phyloP scores from a whole-genome alignment of 2,329 filamentous ascomycete genomes.

The Rutstroemia sp. region DNA sequence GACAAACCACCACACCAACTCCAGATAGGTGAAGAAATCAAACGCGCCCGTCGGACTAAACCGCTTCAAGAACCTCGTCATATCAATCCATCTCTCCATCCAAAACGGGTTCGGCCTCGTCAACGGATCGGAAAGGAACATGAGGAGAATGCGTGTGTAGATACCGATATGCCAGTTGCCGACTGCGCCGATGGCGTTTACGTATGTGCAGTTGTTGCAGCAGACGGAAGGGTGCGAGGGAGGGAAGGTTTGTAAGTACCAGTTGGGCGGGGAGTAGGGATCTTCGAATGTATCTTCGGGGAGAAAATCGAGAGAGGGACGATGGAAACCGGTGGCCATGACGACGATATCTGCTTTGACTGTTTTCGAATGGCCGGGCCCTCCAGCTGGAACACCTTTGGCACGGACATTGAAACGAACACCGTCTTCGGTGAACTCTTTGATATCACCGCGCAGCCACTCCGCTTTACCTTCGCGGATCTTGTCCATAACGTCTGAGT shows the following conservation, averaged over 20 bases:
- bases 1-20: constrained; percentile 77
- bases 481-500: constrained; percentile 70
- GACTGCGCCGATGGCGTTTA: constrained; percentile 73
- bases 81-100: constrained; percentile 84
- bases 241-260: constrained; percentile 85
- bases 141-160: constrained; percentile 77
- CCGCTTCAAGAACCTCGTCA: constrained; percentile 65
- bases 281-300: constrained; percentile 65
- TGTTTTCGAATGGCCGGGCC: constrained; percentile 58
- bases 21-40: constrained; percentile 84
- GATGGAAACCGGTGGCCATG: constrained; percentile 75
- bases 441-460: constrained; percentile 77
- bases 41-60: constrained; percentile 68
- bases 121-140: constrained; percentile 76
- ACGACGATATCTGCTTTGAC: constrained; percentile 71
- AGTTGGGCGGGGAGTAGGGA: constrained; percentile 72
- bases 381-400: constrained; percentile 67
- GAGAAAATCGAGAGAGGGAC: constrained; percentile 66
- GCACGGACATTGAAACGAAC: constrained; percentile 65
- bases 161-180: constrained; percentile 88
- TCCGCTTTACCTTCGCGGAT: constrained; percentile 64
- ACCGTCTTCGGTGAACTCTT: constrained; percentile 54
- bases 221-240: constrained; percentile 65
- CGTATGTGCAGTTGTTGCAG: constrained; percentile 72
- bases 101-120: constrained; percentile 62